Evolutionary conservation across 805 yeast species (phyloP).

Genomic region (Candida schatavii): DNA sequence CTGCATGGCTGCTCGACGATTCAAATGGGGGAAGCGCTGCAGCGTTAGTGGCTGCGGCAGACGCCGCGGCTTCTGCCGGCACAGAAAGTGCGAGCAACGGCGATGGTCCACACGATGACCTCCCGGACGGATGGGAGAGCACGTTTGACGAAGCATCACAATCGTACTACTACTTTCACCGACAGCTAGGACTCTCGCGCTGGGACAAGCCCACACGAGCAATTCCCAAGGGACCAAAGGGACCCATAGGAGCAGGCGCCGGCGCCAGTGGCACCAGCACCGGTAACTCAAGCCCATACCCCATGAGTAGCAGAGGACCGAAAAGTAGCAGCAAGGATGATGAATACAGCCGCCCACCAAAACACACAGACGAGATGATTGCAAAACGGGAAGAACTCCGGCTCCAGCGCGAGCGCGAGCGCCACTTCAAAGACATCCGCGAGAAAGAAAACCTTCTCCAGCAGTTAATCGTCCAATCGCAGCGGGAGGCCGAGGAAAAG

Average conservation of each 20-base stretch:
- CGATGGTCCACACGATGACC: constrained; percentile 14
- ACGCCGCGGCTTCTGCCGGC: neutral
- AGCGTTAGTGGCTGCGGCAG: neutral
- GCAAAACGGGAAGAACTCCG: constrained; percentile 35
- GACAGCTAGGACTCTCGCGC: constrained; percentile 43
- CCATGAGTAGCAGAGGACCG: neutral
- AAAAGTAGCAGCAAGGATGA: too few species aligned
- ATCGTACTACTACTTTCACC: constrained; percentile 53
- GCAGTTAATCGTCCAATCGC: constrained; percentile 33
- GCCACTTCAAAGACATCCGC: constrained; percentile 29
- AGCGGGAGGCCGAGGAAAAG: constrained; percentile 29
- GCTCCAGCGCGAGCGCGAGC: constrained; percentile 29
- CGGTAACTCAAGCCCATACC: neutral
- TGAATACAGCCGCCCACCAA: neutral
- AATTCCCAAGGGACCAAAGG: constrained; percentile 30
- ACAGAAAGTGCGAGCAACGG: constrained; percentile 1
- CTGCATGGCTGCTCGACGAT: neutral
- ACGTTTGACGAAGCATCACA: constrained; percentile 48
- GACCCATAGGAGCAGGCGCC: neutral
- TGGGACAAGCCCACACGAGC: constrained; percentile 58
- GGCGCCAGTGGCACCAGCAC: neutral
- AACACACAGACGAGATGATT: constrained; percentile 17
- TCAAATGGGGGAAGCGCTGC: neutral
- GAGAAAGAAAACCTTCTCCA: constrained; percentile 35
- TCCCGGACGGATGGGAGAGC: constrained; percentile 68